Conservation (phyloP, 148 eudicot species). For the Rhododendron molle region DNA sequence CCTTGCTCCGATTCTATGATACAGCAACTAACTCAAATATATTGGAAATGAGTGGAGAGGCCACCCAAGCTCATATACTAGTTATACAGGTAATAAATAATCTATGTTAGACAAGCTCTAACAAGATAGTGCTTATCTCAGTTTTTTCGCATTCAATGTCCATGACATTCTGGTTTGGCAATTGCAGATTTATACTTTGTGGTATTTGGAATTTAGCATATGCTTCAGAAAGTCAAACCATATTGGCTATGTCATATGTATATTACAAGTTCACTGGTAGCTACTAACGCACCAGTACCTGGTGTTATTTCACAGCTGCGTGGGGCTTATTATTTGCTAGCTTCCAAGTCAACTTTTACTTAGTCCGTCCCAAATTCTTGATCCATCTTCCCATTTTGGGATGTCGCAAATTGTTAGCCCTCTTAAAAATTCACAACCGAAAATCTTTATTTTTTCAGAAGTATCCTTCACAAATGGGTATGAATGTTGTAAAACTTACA, state of each 20-base stretch:
- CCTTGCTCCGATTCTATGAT: background rate
- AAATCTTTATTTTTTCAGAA: background rate
- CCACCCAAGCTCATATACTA: background rate
- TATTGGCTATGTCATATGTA: background rate
- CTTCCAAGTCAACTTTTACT: background rate
- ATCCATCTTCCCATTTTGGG: background rate
- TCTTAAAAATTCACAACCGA: background rate
- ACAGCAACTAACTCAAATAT: background rate
- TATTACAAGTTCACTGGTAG: slow-evolving; percentile 5
- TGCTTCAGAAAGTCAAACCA: background rate
- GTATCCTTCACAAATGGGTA: background rate
- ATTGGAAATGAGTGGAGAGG: background rate
- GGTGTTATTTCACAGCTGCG: background rate
- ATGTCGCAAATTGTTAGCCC: background rate
- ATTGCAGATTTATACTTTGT: background rate
- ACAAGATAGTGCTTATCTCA: background rate
- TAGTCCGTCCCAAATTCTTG: background rate
- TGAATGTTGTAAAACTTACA: background rate
- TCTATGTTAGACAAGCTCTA: background rate
- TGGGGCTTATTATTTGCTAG: background rate
- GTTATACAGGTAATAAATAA: background rate
- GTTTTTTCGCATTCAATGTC: background rate
- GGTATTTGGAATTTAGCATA: background rate
- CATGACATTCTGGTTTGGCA: slow-evolving; percentile 1
- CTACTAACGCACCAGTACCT: background rate